Evolutionary conservation across 148 eudicot species (phyloP).

Genomic region (Cornus florida): DNA sequence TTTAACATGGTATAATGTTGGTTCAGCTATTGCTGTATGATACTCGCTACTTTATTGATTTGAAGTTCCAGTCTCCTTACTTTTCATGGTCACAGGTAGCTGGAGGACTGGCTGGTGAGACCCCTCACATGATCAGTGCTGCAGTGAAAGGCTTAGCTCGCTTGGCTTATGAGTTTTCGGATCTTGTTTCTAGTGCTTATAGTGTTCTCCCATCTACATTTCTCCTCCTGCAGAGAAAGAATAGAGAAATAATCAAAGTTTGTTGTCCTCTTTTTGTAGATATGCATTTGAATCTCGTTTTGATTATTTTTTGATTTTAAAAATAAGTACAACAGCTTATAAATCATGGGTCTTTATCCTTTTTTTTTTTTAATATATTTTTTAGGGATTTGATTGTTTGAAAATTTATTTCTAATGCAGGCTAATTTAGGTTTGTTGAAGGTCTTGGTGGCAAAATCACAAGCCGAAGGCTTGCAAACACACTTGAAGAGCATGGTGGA

Average conservation of each 20-base stretch:
- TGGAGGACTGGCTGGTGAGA: slow-evolving; percentile 80
- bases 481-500: slow-evolving; percentile 73
- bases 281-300: not conserved
- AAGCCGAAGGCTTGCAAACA: slow-evolving; percentile 61
- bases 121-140: slow-evolving; percentile 97
- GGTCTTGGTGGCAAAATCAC: slow-evolving; percentile 94
- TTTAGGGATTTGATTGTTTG: slow-evolving; percentile 1
- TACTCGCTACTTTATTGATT: not conserved
- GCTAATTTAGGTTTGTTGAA: slow-evolving; percentile 89
- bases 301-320: not conserved
- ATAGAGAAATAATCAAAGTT: slow-evolving; percentile 82
- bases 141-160: slow-evolving; percentile 98
- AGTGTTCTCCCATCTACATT: slow-evolving; percentile 74
- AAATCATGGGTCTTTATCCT: not conserved
- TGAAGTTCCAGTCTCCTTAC: not conserved
- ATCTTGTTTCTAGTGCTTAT: slow-evolving; percentile 76
- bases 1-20: slow-evolving; percentile 63
- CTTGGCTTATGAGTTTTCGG: slow-evolving; percentile 91
- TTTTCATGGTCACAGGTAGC: slow-evolving; percentile 53
- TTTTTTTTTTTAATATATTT: not conserved
- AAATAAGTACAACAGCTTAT: not conserved
- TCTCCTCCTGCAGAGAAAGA: slow-evolving; percentile 79
- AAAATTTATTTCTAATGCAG: slow-evolving; percentile 35
- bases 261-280: slow-evolving; percentile 1
- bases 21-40: not conserved